These are phyloP conservation scores for Phytophthora capsici DNA, from an alignment of 352 stramenopile species.

Conservation along the genomic window DNA sequence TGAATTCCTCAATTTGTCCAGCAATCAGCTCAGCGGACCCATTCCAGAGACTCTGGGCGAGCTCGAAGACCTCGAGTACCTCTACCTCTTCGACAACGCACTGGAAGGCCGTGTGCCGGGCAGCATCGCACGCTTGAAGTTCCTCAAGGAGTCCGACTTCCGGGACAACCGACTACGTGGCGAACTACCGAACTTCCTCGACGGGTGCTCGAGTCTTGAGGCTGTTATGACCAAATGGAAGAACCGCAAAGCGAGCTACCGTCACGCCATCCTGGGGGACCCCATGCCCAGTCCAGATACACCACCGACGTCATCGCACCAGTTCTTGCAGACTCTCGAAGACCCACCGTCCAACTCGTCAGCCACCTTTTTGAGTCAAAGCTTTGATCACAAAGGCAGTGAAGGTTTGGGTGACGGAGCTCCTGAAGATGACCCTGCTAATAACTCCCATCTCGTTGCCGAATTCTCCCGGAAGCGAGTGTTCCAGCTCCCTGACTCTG, in stretches of 20 bases:
- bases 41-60: conserved; percentile 79
- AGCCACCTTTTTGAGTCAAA: conserved; percentile 63
- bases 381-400: conserved; percentile 52
- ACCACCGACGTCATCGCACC: conserved; percentile 43
- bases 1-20: conserved; percentile 88
- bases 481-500: conserved; percentile 20
- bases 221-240: conserved; percentile 88
- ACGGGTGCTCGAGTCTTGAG: conserved; percentile 79
- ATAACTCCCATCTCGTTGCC: conserved; percentile 53
- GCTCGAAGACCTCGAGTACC: conserved; percentile 78
- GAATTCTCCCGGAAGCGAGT: conserved; percentile 53
- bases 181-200: conserved; percentile 84
- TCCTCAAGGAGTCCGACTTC: conserved; percentile 83
- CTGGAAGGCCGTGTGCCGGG: conserved; percentile 73
- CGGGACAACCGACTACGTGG: conserved; percentile 76
- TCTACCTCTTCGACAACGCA: conserved; percentile 89
- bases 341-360: conserved; percentile 63
- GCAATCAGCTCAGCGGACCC: conserved; percentile 73
- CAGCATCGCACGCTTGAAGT: conserved; percentile 74
- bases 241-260: conserved; percentile 81
- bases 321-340: conserved; percentile 65
- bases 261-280: conserved; percentile 72
- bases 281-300: conserved; percentile 55
- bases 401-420: conserved; percentile 37
- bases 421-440: conserved; percentile 60